Percentiles rank a stretch among this genome's conserved stretches.
Evolutionary conservation across 83 land plant genomes (phyloP).

Genomic region (Picea engelmannii): DNA sequence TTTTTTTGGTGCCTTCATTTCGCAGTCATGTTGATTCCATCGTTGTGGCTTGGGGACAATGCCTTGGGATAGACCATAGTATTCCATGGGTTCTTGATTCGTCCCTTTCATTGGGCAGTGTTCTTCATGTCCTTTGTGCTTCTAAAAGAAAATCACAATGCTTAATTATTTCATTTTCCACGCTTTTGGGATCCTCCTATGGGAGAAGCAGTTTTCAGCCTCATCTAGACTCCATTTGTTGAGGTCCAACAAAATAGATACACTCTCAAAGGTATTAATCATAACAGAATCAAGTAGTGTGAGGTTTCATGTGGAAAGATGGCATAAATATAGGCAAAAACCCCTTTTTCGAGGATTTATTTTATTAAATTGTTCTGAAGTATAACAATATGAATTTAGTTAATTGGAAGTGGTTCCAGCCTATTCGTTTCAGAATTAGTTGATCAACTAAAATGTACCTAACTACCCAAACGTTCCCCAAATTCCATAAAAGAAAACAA

Average conservation of each 20-base stretch:
- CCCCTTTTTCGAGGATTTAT: too few relatives aligned
- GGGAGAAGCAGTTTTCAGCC: conserved; percentile 51
- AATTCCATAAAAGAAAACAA: too few relatives aligned
- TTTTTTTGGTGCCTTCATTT: conserved; percentile 82
- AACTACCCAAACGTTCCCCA: too few relatives aligned
- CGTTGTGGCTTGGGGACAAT: conserved; percentile 90
- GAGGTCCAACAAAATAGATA: too few relatives aligned
- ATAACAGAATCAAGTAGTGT: too few relatives aligned
- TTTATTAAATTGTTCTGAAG: too few relatives aligned
- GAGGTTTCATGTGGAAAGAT: too few relatives aligned
- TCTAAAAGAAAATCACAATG: conserved; percentile 49
- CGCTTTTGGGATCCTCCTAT: conserved; percentile 21
- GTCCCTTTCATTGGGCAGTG: conserved; percentile 68
- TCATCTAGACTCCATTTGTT: conserved; percentile 33
- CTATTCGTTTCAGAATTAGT: too few relatives aligned
- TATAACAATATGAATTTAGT: too few relatives aligned
- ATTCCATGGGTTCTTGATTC: conserved; percentile 85
- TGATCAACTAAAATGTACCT: too few relatives aligned
- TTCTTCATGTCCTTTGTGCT: conserved; percentile 77
- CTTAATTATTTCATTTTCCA: conserved; percentile 34
- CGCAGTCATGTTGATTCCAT: conserved; percentile 87
- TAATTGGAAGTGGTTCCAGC: too few relatives aligned
- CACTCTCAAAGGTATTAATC: neutral
- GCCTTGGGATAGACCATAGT: conserved; percentile 67
- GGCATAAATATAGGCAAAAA: too few relatives aligned